phyloP scores from a whole-genome alignment of 148 eudicot species.

The Rhododendron kiyosumense region DNA sequence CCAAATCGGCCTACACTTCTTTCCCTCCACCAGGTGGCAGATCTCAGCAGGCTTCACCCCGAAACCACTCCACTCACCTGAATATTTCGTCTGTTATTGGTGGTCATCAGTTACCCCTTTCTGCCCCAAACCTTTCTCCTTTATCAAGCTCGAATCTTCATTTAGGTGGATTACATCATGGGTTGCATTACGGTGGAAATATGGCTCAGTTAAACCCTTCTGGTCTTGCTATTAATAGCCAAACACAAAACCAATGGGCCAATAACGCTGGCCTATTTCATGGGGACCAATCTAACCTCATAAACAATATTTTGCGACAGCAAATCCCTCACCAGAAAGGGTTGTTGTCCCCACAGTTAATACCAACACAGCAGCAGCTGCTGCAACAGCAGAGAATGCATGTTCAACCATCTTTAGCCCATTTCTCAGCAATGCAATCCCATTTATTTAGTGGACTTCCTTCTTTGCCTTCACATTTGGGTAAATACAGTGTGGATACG shows the following conservation, averaged over 20 bases:
- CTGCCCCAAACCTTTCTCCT: constrained; percentile 49
- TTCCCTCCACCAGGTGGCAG: constrained; percentile 75
- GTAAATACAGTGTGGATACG: constrained; percentile 60
- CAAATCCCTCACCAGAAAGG: constrained; percentile 51
- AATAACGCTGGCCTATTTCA: constrained; percentile 35
- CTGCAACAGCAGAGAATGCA: constrained; percentile 51
- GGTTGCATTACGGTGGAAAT: constrained; percentile 54
- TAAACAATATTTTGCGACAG: constrained; percentile 56
- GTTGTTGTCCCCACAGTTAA: constrained; percentile 38
- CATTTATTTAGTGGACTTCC: constrained; percentile 49
- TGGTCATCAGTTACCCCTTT: constrained; percentile 30
- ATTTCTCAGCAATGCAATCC: constrained; percentile 52
- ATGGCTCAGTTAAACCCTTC: constrained; percentile 41
- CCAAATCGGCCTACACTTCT: constrained; percentile 71
- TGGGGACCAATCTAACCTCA: constrained; percentile 47
- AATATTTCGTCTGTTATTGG: constrained; percentile 33
- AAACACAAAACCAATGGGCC: constrained; percentile 40
- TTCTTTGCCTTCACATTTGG: constrained; percentile 48
- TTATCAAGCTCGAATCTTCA: constrained; percentile 36
- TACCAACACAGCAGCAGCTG: constrained; percentile 41
- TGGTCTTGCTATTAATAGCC: constrained; percentile 32
- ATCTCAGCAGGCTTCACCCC: constrained; percentile 64
- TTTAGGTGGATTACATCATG: constrained; percentile 42
- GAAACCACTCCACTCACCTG: constrained; percentile 35
- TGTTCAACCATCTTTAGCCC: constrained; percentile 42